Percentiles rank a stretch among this genome's conserved stretches.
These are phyloP conservation scores for Grosmannia huntii DNA, from an alignment of 2,329 filamentous ascomycete genomes.

Conservation along the genomic window DNA sequence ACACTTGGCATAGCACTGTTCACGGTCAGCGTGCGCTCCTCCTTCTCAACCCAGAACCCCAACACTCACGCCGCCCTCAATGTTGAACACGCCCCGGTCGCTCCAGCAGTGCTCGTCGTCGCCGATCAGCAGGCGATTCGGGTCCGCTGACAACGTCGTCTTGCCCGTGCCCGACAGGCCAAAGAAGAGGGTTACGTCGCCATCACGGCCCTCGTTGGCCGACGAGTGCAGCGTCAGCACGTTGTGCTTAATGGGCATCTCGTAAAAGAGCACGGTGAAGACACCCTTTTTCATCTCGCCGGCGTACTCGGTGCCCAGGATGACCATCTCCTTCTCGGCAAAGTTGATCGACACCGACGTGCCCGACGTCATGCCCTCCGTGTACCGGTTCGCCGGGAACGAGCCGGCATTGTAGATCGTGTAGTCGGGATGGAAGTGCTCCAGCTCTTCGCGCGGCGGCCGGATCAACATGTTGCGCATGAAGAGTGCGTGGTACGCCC, in stretches of 20 bases:
- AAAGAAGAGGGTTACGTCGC: slow-evolving; percentile 98
- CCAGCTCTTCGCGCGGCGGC: slow-evolving; percentile 77
- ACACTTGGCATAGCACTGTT: slow-evolving; percentile 86
- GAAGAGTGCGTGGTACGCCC: slow-evolving; percentile 98
- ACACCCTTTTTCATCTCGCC: slow-evolving; percentile 97
- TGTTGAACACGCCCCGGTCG: slow-evolving; percentile 96
- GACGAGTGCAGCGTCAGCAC: slow-evolving; percentile 97
- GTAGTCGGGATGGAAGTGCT: slow-evolving; percentile 98
- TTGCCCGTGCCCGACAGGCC: slow-evolving; percentile 97
- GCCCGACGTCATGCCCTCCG: slow-evolving; percentile 94
- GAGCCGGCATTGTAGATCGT: slow-evolving; percentile 98
- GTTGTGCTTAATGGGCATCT: slow-evolving; percentile 99
- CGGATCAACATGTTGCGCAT: slow-evolving; percentile 99
- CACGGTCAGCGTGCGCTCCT: background rate
- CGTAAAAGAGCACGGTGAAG: slow-evolving; percentile 99
- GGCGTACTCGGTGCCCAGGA: slow-evolving; percentile 96
- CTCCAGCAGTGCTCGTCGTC: slow-evolving; percentile 99
- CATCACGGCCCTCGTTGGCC: slow-evolving; percentile 87
- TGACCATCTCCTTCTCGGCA: slow-evolving; percentile 99
- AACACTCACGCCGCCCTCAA: slow-evolving; percentile 60
- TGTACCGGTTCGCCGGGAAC: slow-evolving; percentile 97
- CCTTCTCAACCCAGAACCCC: background rate
- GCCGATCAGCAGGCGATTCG: slow-evolving; percentile 89
- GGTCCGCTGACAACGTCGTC: slow-evolving; percentile 94
- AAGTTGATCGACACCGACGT: slow-evolving; percentile 99